Percentiles rank a stretch among this genome's conserved stretches.
Conservation (phyloP, 495 filamentous ascomycete species). For the Aspergillus saccharolyticus region DNA sequence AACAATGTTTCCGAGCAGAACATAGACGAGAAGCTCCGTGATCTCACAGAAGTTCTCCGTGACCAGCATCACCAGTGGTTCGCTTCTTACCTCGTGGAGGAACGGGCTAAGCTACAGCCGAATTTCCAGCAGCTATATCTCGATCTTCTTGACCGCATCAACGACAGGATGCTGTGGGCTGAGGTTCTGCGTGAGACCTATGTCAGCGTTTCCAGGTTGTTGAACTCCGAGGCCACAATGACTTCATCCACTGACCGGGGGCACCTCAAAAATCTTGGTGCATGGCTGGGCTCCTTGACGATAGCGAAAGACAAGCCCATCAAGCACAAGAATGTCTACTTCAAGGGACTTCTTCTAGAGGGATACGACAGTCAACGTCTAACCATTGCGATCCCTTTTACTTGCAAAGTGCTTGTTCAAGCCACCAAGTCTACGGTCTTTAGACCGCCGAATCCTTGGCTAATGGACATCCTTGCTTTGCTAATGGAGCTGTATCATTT, state of each 20-base stretch:
- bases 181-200: conserved; percentile 95
- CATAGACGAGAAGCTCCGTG: conserved; percentile 70
- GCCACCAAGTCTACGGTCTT: conserved; percentile 83
- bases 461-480: conserved; percentile 86
- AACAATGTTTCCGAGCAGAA: conserved; percentile 94
- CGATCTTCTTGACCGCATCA: conserved; percentile 78
- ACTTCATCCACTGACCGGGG: conserved; percentile 72
- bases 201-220: conserved; percentile 70
- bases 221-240: conserved; percentile 84
- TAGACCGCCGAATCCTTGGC: conserved; percentile 91
- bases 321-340: conserved; percentile 93
- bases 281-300: conserved; percentile 90
- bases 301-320: conserved; percentile 93
- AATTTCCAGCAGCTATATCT: conserved; percentile 94
- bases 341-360: conserved; percentile 91
- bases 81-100: conserved; percentile 88
- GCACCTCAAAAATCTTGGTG: conserved; percentile 85
- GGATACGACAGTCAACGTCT: conserved; percentile 85
- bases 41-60: conserved; percentile 71
- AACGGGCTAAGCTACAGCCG: conserved; percentile 91
- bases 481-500: conserved; percentile 88
- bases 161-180: conserved; percentile 69
- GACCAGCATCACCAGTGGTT: conserved; percentile 92
- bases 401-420: conserved; percentile 87
- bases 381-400: conserved; percentile 89